A percentile compares a stretch with the other conserved stretches of the same genome.
Evolutionary conservation across 2,329 filamentous ascomycete genomes (phyloP).

Genomic region (Shiraia sp.): DNA sequence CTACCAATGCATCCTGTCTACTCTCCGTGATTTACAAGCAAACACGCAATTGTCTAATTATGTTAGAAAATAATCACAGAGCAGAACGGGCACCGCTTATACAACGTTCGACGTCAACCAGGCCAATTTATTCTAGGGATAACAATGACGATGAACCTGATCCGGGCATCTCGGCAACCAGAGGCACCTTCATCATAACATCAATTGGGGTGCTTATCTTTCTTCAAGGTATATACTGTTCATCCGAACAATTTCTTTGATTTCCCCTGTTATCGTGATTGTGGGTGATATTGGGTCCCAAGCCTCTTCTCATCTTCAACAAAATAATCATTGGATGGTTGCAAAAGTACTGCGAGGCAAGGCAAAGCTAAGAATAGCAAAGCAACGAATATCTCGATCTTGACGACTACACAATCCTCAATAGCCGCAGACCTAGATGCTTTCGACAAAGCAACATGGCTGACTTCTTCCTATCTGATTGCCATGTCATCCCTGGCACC

Average conservation of each 20-base stretch:
- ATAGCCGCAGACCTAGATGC: constrained; percentile 76
- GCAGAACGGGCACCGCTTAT: constrained; percentile 36
- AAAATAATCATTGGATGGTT: no score
- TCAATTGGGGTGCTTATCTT: constrained; percentile 64
- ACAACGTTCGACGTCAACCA: constrained; percentile 16
- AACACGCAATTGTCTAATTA: constrained; percentile 3
- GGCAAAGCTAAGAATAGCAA: constrained; percentile 20
- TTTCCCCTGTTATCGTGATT: constrained; percentile 7
- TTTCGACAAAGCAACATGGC: constrained; percentile 76
- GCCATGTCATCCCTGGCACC: constrained; percentile 63
- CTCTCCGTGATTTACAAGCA: neutral
- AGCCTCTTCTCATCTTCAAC: no score
- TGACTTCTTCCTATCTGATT: constrained; percentile 73
- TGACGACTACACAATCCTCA: constrained; percentile 77
- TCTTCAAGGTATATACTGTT: constrained; percentile 64
- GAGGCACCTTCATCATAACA: constrained; percentile 51
- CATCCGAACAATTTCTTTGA: neutral
- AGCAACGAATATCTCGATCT: constrained; percentile 75
- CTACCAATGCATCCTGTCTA: constrained; percentile 1
- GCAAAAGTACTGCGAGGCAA: no score
- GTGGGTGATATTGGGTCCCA: no score
- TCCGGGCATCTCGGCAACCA: constrained; percentile 26
- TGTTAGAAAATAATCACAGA: constrained; percentile 14
- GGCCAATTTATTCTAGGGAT: constrained; percentile 14
- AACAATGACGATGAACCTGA: constrained; percentile 24